Evolutionary conservation across 352 stramenopile genomes (phyloP), one percentile per base, ranked within the genome.

Genomic region (Blastocystis sp.): DNA sequence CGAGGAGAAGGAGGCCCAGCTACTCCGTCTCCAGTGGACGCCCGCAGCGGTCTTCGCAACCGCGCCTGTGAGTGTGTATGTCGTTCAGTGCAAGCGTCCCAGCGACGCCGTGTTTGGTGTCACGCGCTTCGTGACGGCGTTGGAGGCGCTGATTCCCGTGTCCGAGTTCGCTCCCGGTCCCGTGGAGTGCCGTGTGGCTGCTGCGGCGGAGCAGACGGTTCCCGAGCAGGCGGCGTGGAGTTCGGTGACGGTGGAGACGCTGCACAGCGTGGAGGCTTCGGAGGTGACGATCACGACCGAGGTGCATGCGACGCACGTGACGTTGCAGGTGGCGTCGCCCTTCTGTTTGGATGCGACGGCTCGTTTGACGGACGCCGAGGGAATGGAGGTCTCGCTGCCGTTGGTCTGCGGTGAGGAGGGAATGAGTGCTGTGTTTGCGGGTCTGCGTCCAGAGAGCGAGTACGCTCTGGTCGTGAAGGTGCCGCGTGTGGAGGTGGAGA

Each of bases 281-380:
- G 67, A 57, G 24, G 21, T 72, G 61, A 42, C 7, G 3, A 1
- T 78, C 36, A 61, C 44, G 24, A 40, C 57, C 36, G 40, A 78
- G 40, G 48, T 27, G 9, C n/a, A 44, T 21, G 49, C 36, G 4
- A 38, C 32, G 42, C 3, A 49, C 11, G 16, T 78, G 40, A n/a
- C 53, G 7, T 8, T 78, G 42, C n/a, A 21, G 7, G 34, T 78
- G 67, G 16, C 42, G 0, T 21, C 8, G 4, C 18, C 67, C 36
- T 76, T 53, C 24, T 78, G 67, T n/a, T 14, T 78, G 21, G 49
- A 38, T 34, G 42, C 46, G 24, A 78, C 67, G n/a, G 64, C 64
- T 11, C 21, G 27, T 3, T 4, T 78, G 67, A 24, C 7, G 14
- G 6, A 29, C 36, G 67, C 21, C n/a, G 9, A 29, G 29, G 7